These are phyloP conservation scores for Erysimum pusillum DNA, from an alignment of 441 rosid species.

Conservation along the genomic window DNA sequence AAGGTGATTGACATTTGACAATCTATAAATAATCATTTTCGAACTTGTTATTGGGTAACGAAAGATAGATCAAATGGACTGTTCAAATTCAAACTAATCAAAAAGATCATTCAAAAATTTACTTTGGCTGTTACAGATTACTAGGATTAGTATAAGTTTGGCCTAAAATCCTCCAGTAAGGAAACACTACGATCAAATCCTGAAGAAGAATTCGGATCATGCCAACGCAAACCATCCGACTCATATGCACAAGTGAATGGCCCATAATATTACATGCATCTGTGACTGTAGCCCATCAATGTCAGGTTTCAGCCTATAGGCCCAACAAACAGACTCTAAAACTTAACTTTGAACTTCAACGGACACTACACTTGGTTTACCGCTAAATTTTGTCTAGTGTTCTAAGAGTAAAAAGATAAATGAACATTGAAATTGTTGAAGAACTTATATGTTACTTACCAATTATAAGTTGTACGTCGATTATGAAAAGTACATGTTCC, in stretches of 20 bases:
- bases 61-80: neutral
- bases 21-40: slow-evolving; percentile 1
- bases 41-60: neutral
- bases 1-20: slow-evolving; percentile 19
- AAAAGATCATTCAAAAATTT: neutral
- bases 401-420: neutral
- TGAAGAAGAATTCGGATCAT: no score
- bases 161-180: neutral
- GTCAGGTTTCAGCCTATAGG: neutral
- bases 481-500: neutral
- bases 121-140: neutral
- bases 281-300: neutral
- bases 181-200: no score
- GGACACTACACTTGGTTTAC: neutral
- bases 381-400: neutral
- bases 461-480: neutral
- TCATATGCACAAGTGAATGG: neutral
- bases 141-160: neutral
- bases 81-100: neutral
- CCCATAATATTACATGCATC: slow-evolving; percentile 5
- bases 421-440: neutral
- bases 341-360: no score
- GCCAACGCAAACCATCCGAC: no score
- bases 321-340: neutral
- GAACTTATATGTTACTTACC: neutral